Evolutionary conservation across 106 monocot species (phyloP), one percentile per base, ranked within the genome.

Genomic region (Dioscorea dumetorum): DNA sequence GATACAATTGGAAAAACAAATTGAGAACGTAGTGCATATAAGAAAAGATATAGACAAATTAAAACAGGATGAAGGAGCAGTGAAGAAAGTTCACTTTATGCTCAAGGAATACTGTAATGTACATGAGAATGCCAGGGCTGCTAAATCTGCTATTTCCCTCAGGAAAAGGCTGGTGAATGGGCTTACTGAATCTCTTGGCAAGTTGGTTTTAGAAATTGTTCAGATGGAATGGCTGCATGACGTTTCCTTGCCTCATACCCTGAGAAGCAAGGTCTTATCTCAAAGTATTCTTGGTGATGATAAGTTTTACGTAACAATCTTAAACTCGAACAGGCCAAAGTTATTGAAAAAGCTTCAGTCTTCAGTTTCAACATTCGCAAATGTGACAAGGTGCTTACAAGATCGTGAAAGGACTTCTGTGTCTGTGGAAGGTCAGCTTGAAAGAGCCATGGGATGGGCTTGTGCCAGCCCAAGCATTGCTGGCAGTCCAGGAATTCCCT

Each of bases 401-500:
- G 67, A 73, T 76, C 78, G 80, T 85, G 93, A 93, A 81, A 87
- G 74, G 63, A 83, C 71, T 73, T 92, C 99, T 58, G 60, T 81
- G 22, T 72, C 82, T 52, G 82, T 73, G 41, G 93, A 90, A 79
- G 90, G 87, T 61, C 93, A 99, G 69, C 87, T 99, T 80, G 99
- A 99, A 76, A 87, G 90, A 75, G 99, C 99, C 8, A 93, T 99
- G 99, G 83, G 84, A 66, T 99, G 99, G 99, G 99, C 99, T 61
- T 97, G 92, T 84, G 88, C 80, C 18, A 81, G 91, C 31, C 50
- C 86, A 73, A 82, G 50, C 77, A 69, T 64, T 53, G 57, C 49
- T 71, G 73, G 72, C 35, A 75, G 28, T 77, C 80, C 84, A 33
- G 83, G 80, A 57, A 86, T 99, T 66, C 99, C 99, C 49, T 71